Evolutionary conservation across 2,329 filamentous ascomycete species (phyloP), one percentile per base, ranked within the genome.

Genomic region (Aspergillus sclerotialis): DNA sequence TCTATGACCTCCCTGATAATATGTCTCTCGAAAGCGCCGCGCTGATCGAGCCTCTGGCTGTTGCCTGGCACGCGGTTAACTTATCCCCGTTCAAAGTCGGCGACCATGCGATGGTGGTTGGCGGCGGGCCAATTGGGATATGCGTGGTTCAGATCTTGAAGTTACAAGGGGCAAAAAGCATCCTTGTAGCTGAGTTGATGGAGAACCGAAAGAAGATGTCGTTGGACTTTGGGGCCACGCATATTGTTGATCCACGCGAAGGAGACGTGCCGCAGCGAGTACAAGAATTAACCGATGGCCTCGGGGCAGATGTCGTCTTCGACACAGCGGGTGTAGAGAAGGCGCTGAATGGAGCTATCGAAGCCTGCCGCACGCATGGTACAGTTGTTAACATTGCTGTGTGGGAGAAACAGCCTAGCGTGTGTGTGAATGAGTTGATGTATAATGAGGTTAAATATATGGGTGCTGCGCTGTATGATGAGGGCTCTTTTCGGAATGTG

Each of bases 381-480:
- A 74, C 72, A 0, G 65, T 82, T 0, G 68, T 82, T 2, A 82
- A 82, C 40, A 68, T 82, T n/a, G 75, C 78, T 0, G 73, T 82
- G 3, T 81, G 75, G 75, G 75, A 78, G 47, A 73, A 68, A 34
- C 60, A 61, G 5, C 64, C 76, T 4, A 63, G 65, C 0, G 69
- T 80, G 33, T 60, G 72, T 19, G 68, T 72, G 1, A 77, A 76
- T 43, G 65, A 69, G 44, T 44, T 78, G 18, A 65, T 76, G 4
- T 69, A 71, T 33, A 63, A 64, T 5, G 74, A 78, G 50, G 68
- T 72, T 19, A 67, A 59, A 23, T 75, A 73, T 45, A 60, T 67
- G 6, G 69, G 69, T 15, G 53, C 57, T 4, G 48, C 73, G 9
- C 63, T 70, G 7, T 75, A 73, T 49, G 65, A 67, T 53, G 61